These are phyloP conservation scores for Eucalyptus coolabah DNA, from an alignment of 345 rosid species.

Conservation along the genomic window DNA sequence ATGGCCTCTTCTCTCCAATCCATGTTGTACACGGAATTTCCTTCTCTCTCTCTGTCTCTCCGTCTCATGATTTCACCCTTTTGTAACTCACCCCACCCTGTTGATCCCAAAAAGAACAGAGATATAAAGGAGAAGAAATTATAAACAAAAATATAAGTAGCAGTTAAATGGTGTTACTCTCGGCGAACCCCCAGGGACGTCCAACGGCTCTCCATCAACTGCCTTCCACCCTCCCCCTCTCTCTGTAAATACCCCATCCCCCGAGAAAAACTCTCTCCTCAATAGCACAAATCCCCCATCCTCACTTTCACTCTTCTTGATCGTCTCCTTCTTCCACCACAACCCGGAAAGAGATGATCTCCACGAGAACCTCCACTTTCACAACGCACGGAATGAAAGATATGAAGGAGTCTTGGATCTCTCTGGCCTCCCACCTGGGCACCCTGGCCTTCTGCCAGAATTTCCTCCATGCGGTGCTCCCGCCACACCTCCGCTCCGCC, in stretches of 20 bases:
- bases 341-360: neutral
- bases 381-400: neutral
- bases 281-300: neutral
- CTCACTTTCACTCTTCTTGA: neutral
- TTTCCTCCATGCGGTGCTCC: conserved; percentile 33
- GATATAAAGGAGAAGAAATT: too few species aligned
- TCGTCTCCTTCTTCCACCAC: neutral
- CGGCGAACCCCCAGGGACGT: neutral
- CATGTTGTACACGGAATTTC: neutral
- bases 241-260: neutral
- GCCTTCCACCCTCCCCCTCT: neutral
- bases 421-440: conserved; percentile 6
- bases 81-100: too few species aligned
- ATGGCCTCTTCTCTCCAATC: neutral
- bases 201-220: neutral
- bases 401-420: neutral
- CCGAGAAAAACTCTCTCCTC: neutral
- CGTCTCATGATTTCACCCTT: too few species aligned
- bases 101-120: neutral
- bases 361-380: neutral
- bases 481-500: conserved; percentile 61
- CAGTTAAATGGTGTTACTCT: neutral
- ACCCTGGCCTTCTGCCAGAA: neutral
- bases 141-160: too few species aligned
- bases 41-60: neutral